Evolutionary conservation across 345 rosid genomes (phyloP), one percentile per base, ranked within the genome.

Genomic region (Eucalyptus camaldulensis): DNA sequence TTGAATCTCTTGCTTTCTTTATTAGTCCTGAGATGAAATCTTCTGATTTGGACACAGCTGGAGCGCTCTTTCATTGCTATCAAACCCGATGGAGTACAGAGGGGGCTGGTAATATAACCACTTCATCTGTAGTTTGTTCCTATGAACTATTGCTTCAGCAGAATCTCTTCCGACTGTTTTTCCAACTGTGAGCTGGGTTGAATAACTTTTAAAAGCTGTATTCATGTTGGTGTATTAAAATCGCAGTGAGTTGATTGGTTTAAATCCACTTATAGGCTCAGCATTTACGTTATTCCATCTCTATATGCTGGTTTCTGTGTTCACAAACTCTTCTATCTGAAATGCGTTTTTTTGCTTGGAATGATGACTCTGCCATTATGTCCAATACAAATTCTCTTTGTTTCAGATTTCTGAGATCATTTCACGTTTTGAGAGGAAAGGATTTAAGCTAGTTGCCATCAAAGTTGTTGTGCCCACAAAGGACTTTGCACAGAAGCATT

Each of bases 81-180:
- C 95, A 98, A 98, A 94, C 99, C 99, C 44, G 99, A 97, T 90
- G 99, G 99, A 85, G 98, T 98, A 83, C 99, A 98, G 91, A 90
- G 99, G 93, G 98, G 99, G 47, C 95, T 97, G 96, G 99, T 98
- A 95, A 92, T 92, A 81, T 76, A n/a, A 88, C 37, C 88, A 86
- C 88, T 56, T 86, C 24, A 49, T 43, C 56, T 80, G 22, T 31
- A 85, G 44, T 51, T 49, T 44, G 16, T 86, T 21, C 24, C 16
- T 24, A 29, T 43, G 89, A 49, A 56, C 60, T 90, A 80, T 80
- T 90, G 21, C 10, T 31, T 15, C 60, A 11, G n/a, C 33, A 40
- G 43, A 31, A 69, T 40, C 8, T 87, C 25, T 49, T 60, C 60
- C 5, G 2, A 29, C 76, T 49, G 22, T 25, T 87, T 13, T 47